phyloP scores from a whole-genome alignment of 331 rosid species.

The Quercus phellos region DNA sequence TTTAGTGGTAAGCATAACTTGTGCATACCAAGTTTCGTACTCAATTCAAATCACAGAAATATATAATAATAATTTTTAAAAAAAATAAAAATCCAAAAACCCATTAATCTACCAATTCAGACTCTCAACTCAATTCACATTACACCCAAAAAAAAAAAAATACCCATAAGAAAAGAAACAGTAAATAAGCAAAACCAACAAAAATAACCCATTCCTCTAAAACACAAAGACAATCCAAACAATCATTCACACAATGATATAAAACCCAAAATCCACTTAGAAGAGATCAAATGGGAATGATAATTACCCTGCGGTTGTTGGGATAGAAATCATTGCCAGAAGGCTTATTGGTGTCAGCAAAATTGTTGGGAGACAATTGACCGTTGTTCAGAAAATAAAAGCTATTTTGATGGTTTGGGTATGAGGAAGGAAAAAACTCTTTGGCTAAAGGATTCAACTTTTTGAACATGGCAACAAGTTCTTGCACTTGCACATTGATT shows the following conservation, averaged over 20 bases:
- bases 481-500: slow-evolving; percentile 77
- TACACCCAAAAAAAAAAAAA: background rate
- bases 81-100: background rate
- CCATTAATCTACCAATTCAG: background rate
- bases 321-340: slow-evolving; percentile 42
- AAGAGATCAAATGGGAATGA: slow-evolving; percentile 34
- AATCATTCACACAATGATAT: background rate
- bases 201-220: slow-evolving; percentile 4
- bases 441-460: slow-evolving; percentile 87
- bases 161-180: background rate
- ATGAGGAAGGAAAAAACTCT: slow-evolving; percentile 79
- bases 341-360: slow-evolving; percentile 43
- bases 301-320: slow-evolving; percentile 67
- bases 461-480: slow-evolving; percentile 87
- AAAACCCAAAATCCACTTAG: background rate
- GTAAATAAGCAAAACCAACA: background rate
- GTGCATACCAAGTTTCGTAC: background rate
- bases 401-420: slow-evolving; percentile 38
- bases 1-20: background rate
- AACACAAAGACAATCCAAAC: slow-evolving; percentile 2
- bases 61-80: too few species aligned
- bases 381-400: slow-evolving; percentile 31
- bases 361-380: slow-evolving; percentile 44
- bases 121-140: slow-evolving; percentile 4
- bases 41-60: background rate